phyloP scores from a whole-genome alignment of 768 basidiomycete genomes.

The Mycena metata region DNA sequence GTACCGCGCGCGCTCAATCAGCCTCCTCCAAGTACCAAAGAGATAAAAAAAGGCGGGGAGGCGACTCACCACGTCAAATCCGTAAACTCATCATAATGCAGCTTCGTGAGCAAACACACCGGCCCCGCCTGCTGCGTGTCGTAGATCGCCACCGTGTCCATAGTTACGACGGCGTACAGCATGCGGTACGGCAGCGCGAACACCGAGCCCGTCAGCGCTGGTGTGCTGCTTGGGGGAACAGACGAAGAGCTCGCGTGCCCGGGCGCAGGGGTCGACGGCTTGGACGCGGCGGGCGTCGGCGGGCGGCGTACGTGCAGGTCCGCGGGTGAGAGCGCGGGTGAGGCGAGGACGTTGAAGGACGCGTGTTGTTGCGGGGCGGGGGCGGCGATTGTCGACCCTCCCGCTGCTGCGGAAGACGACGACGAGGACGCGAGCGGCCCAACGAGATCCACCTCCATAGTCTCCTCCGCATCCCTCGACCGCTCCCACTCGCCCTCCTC shows the following conservation, averaged over 20 bases:
- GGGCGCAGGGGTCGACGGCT: constrained; percentile 62
- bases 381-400: constrained; percentile 58
- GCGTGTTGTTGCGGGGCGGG: constrained; percentile 61
- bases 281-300: constrained; percentile 73
- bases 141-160: constrained; percentile 95
- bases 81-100: constrained; percentile 98
- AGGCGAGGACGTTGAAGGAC: constrained; percentile 52
- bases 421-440: constrained; percentile 52
- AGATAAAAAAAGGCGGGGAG: constrained; percentile 12
- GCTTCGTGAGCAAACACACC: constrained; percentile 89
- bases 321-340: constrained; percentile 70
- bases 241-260: constrained; percentile 26
- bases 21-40: constrained; percentile 11
- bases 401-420: constrained; percentile 32
- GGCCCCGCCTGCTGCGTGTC: constrained; percentile 97
- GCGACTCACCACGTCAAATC: constrained; percentile 91
- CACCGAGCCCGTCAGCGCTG: constrained; percentile 66
- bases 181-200: constrained; percentile 95
- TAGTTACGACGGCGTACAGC: constrained; percentile 95
- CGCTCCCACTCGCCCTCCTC: constrained; percentile 70
- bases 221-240: no score
- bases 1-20: neutral
- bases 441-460: constrained; percentile 71
- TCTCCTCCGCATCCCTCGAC: constrained; percentile 60
- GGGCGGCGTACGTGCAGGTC: constrained; percentile 63